Base-by-base conservation (phyloP, 2,329 filamentous ascomycete species). In the Aspergillus aculeatinus region DNA sequence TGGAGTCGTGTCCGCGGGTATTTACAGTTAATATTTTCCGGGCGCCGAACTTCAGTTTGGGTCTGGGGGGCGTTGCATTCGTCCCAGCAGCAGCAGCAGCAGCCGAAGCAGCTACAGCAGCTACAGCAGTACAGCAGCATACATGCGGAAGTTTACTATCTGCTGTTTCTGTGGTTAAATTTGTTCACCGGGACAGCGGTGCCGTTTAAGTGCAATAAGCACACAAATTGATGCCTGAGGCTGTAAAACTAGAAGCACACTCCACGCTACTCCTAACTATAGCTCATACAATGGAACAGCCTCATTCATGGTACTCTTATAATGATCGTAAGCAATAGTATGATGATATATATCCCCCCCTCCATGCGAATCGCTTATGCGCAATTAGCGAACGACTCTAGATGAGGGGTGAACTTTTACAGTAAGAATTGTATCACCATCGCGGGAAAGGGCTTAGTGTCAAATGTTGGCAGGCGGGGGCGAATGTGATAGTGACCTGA, bases 11-110 rank as follows among this genome's bases (percentile, higher is more conserved):
- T 66, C 63, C 60, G 63, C 66, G 63, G 68, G 59, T 68, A 68
- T 67, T 67, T 66, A 65, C 65, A 68, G 66, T 64, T 60, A 65
- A 68, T 67, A 67, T 68, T 69, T 68, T 69, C 67, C 67, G 66
- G 64, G 39, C 51, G 42, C 56, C 63, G 60, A 64, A 57, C 35
- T 58, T 58, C 56, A 61, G 55, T 55, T 55, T 51, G 56, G 51
- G 39, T 21, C 48, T 29, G 44, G 47, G 44, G 44, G 55, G 55
- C 47, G 55, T 48, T 54, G 58, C 49, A 60, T 53, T 58, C 23
- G 25, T 33, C 33, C 50, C 56, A 60, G 27, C 50, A 23, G 58
- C 51, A 58, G 55, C 31, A 47, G 27, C 27, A 1, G 27, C 27
- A 1, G 27, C 27, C 6, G 27, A 7, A 27, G 27, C 27, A 29